Base-by-base conservation (phyloP, 2,329 filamentous ascomycete species). In the Blastomyces silverae region DNA sequence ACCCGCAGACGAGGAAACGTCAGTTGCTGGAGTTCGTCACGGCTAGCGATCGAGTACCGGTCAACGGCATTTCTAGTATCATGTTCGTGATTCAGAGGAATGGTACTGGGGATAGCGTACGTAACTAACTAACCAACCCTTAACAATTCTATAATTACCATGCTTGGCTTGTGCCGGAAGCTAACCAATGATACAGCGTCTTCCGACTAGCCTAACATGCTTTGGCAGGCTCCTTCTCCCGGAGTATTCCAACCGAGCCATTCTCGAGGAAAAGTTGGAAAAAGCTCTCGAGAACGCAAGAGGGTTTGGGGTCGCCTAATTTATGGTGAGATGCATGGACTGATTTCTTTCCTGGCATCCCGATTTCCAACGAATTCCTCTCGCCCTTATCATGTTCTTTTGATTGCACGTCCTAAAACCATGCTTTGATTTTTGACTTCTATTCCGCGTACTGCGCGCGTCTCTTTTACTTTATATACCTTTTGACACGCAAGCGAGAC, bases 11-110 rank as follows among this genome's bases (percentile, higher is more conserved):
- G 56, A 89, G 92, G 81, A 89, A 89, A 76, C 84, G 87, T 62
- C 86, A 85, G 71, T 79, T 99, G 44, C 82, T 99, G 42, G 92
- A 97, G 74, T 99, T 99, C 72, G 92, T 99, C 39, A 99, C 94
- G 17, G 93, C 93, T 0, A 93, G 88, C 70, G 92, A 97, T 73
- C 85, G 94, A 1, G 85, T 97, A 1, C 94, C 94, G 0, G 90
- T 96, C 0, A 92, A 90, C 25, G 94, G 94, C 2, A 86, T 92
- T 72, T 84, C 85, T 67, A 91, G 89, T 70, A 80, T 97, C 58
- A 87, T 89, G 71, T 97, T 97, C 75, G 85, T 90, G 17, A 83
- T 99, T 55, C 89, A 93, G 76, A 87, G 85, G 71, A 91, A 92
- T 72, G 87, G 90, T 20, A 82, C 87, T 64, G 88, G 83, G 66